Evolutionary conservation across 805 yeast genomes (phyloP), one percentile per base, ranked within the genome.

Genomic region (Ogataea philodendri): DNA sequence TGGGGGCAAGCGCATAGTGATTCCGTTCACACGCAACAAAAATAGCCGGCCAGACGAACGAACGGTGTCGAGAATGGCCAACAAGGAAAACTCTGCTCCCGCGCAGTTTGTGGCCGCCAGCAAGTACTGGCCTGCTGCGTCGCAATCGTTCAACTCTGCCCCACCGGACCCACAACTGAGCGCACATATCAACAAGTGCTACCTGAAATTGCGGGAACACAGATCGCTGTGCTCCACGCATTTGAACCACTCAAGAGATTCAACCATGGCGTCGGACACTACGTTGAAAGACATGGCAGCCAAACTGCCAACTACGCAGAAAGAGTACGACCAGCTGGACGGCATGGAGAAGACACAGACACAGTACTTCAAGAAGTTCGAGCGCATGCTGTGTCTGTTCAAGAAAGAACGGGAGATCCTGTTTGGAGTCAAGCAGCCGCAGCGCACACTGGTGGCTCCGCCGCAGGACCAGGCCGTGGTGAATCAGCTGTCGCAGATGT

Each of bases 231-330:
- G 65, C n/a, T 66, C 71, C 59, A 63, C 64, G 1, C 65, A 63
- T 22, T 41, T 69, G 22, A 65, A 64, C 13, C 63, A 62, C 21
- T 45, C 54, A 29, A 44, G 46, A 11, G 63, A 67, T 14, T 54
- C 61, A 0, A 46, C 63, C 1, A 59, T 67, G 32, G 62, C 66
- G 7, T 51, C 66, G 0, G 65, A 64, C 37, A 58, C 55, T 2
- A 56, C 76, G 0, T 52, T 80, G 39, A 66, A 67, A 41, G 78
- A 75, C 27, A 70, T 81, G 77, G 76, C 84, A 0, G 44, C 54
- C 13, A 63, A 59, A 32, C 60, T 81, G 20, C 87, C 88, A 1
- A 63, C 66, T 2, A 69, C 67, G 10, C 67, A 68, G 28, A 54
- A 49, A 11, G 81, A 68, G 25, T 81, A 65, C 52, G 56, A 63